Percentiles rank a stretch among this genome's conserved stretches.
These are phyloP conservation scores for Annona cherimola DNA, from an alignment of 164 flowering plant genomes.

Conservation along the genomic window DNA sequence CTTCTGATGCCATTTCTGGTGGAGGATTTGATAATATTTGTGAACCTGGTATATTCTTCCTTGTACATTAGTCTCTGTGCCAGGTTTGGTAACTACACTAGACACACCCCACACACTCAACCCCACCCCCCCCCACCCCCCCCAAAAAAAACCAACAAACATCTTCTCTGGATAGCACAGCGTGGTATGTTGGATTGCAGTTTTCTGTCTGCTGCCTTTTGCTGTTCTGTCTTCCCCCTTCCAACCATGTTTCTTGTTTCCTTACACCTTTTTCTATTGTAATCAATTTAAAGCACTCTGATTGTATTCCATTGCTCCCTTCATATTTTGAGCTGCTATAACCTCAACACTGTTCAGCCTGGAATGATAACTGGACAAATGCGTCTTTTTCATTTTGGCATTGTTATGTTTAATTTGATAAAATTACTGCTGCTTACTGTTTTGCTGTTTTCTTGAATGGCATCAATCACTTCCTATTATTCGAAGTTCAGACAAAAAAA, in stretches of 20 bases:
- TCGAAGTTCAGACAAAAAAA: too few species aligned
- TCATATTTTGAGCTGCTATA: constrained; percentile 6
- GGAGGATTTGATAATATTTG: not conserved
- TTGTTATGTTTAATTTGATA: not conserved
- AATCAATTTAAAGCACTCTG: constrained; percentile 5
- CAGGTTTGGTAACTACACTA: constrained; percentile 7
- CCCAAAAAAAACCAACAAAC: not conserved
- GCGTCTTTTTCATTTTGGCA: not conserved
- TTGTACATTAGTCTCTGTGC: constrained; percentile 7
- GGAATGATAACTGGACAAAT: not conserved
- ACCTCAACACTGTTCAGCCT: not conserved
- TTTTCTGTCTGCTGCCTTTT: constrained; percentile 9
- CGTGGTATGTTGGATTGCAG: constrained; percentile 8
- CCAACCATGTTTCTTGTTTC: constrained; percentile 4
- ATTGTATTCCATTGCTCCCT: not conserved
- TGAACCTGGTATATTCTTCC: not conserved
- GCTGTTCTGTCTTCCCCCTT: not conserved
- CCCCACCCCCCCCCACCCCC: too few species aligned
- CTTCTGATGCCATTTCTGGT: not conserved
- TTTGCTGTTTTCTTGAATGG: not conserved
- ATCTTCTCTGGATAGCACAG: constrained; percentile 4
- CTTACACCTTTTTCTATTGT: not conserved
- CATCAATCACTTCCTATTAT: too few species aligned
- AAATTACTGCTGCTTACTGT: not conserved
- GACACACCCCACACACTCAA: too few species aligned